Evolutionary conservation across 2,329 filamentous ascomycete species (phyloP).

Genomic region (Pyrenophora tritici-repentis): DNA sequence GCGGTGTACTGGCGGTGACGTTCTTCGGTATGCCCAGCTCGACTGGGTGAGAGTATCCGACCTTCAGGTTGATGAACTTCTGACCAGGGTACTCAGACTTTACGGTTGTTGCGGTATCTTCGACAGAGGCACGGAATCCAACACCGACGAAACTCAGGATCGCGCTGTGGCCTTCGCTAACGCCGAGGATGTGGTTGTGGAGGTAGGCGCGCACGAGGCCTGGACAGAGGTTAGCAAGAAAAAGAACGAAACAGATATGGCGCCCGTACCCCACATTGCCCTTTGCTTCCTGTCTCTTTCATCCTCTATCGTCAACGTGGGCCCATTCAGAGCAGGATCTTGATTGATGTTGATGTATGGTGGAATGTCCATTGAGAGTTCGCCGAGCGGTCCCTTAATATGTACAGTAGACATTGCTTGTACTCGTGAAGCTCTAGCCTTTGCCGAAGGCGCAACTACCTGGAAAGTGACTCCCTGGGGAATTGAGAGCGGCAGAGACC

Average conservation of each 20-base stretch:
- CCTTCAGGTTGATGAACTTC: slow-evolving; percentile 89
- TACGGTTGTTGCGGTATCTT: slow-evolving; percentile 72
- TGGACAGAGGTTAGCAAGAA: slow-evolving; percentile 45
- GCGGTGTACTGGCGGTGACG: slow-evolving; percentile 83
- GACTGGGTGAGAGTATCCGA: slow-evolving; percentile 94
- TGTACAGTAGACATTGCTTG: slow-evolving; percentile 70
- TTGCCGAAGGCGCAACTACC: slow-evolving; percentile 66
- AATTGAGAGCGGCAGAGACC: slow-evolving; percentile 63
- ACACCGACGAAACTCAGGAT: slow-evolving; percentile 93
- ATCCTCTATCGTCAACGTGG: slow-evolving; percentile 72
- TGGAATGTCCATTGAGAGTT: slow-evolving; percentile 78
- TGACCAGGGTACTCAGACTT: slow-evolving; percentile 75
- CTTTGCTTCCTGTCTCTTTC: slow-evolving; percentile 72
- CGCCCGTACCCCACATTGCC: slow-evolving; percentile 85
- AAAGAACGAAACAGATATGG: slow-evolving; percentile 2
- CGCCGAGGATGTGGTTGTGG: slow-evolving; percentile 87
- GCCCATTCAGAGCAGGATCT: slow-evolving; percentile 66
- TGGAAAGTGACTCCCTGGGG: slow-evolving; percentile 68
- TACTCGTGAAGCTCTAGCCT: slow-evolving; percentile 64
- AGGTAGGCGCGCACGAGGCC: slow-evolving; percentile 90
- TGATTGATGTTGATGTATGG: slow-evolving; percentile 74
- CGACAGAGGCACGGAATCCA: slow-evolving; percentile 88
- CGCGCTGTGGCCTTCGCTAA: slow-evolving; percentile 94
- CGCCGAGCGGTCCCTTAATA: slow-evolving; percentile 80
- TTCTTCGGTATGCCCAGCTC: slow-evolving; percentile 83